Conservation (phyloP, 2,329 filamentous ascomycete genomes). For the Nakataea oryzae region DNA sequence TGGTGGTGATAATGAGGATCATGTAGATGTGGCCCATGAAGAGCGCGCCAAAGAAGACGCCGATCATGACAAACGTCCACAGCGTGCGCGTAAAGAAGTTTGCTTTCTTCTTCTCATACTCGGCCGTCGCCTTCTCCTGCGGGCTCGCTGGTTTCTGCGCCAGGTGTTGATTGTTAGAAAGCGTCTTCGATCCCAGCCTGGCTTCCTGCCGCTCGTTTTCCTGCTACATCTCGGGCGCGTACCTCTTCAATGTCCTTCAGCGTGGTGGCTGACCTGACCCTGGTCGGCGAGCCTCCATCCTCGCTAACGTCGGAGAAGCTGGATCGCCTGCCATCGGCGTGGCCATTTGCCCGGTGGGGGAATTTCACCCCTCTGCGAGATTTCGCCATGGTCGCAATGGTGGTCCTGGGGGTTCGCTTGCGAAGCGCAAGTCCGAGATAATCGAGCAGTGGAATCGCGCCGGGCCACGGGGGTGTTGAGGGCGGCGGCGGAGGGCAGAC, state of each 20-base stretch:
- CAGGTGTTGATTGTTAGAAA: not conserved
- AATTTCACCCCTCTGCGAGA: slow-evolving; percentile 43
- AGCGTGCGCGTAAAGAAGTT: slow-evolving; percentile 95
- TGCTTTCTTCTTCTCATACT: slow-evolving; percentile 98
- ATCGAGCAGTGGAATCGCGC: too few relatives aligned
- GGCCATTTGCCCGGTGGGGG: slow-evolving; percentile 39
- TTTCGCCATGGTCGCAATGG: slow-evolving; percentile 18
- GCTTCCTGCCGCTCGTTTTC: not conserved
- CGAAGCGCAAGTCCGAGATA: too few relatives aligned
- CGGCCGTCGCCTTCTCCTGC: slow-evolving; percentile 35
- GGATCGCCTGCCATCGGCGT: slow-evolving; percentile 47
- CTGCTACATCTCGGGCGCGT: slow-evolving; percentile 1
- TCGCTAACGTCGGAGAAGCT: slow-evolving; percentile 54
- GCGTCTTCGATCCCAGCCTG: not conserved
- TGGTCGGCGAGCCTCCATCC: slow-evolving; percentile 9
- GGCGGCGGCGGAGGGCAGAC: too few relatives aligned
- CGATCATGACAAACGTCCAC: slow-evolving; percentile 98
- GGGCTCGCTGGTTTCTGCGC: slow-evolving; percentile 29
- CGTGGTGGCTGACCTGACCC: slow-evolving; percentile 17
- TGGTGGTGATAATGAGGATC: slow-evolving; percentile 79
- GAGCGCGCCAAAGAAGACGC: slow-evolving; percentile 79
- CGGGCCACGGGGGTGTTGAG: too few relatives aligned
- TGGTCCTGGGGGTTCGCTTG: not conserved
- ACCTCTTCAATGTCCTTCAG: slow-evolving; percentile 28
- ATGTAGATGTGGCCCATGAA: slow-evolving; percentile 98